phyloP scores from a whole-genome alignment of 495 filamentous ascomycete species.

The Penicillium longicatenatum region DNA sequence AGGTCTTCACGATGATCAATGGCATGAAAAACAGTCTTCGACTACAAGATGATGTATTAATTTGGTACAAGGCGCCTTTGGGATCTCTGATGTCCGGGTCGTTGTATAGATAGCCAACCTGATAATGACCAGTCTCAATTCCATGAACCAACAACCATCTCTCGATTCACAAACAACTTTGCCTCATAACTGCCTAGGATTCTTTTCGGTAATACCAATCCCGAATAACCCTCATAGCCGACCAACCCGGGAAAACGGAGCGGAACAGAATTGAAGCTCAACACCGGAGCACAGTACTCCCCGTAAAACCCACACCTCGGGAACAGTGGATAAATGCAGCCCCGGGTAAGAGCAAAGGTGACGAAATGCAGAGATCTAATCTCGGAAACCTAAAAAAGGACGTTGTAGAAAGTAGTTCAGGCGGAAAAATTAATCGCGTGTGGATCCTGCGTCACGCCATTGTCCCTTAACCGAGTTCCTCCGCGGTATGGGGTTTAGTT shows the following conservation, averaged over 20 bases:
- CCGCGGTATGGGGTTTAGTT: background rate
- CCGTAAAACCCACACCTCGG: background rate
- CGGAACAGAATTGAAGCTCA: background rate
- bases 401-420: background rate
- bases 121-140: background rate
- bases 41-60: too few species aligned
- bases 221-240: background rate
- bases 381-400: background rate
- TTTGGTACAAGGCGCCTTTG: background rate
- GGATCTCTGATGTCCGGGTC: background rate
- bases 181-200: too few species aligned
- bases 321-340: background rate
- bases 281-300: background rate
- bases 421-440: background rate
- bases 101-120: background rate
- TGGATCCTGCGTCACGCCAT: background rate
- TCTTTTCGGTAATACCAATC: background rate
- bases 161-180: background rate
- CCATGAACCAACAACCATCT: too few species aligned
- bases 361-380: background rate
- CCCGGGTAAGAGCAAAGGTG: background rate
- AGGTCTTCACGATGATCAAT: background rate
- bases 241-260: background rate
- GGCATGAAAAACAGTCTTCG: background rate
- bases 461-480: background rate